Evolutionary conservation across 306 rosid genomes (phyloP).

Genomic region (Sindora glabra): DNA sequence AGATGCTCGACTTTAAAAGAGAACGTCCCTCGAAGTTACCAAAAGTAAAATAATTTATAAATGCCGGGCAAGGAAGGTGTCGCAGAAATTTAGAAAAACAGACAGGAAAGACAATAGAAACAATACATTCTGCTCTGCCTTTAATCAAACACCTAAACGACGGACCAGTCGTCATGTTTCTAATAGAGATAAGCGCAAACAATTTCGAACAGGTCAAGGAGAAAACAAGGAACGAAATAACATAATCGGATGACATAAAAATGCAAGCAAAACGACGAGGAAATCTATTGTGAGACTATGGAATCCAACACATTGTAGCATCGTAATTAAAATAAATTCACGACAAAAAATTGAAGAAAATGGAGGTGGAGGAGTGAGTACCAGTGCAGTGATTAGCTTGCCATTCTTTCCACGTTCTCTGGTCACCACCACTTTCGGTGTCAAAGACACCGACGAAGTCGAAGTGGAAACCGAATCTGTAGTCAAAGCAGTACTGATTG

Average conservation of each 20-base stretch:
- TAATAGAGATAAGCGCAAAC: neutral
- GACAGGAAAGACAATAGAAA: neutral
- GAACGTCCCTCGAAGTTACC: neutral
- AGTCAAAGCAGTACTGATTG: conserved; percentile 19
- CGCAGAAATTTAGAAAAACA: too few relatives aligned
- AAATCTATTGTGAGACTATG: neutral
- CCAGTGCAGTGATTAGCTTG: conserved; percentile 85
- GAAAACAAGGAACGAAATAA: neutral
- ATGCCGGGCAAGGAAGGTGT: neutral
- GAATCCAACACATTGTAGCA: conserved; percentile 9
- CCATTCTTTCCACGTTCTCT: conserved; percentile 96
- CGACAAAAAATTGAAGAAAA: neutral
- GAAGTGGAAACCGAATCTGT: conserved; percentile 19
- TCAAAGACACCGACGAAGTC: conserved; percentile 16
- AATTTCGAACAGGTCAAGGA: neutral
- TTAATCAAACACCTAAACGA: conserved; percentile 35
- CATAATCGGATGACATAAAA: neutral
- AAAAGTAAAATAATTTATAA: neutral
- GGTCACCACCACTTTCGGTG: conserved; percentile 74
- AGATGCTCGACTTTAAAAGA: neutral
- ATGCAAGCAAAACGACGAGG: neutral
- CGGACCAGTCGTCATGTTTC: neutral
- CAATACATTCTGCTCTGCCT: conserved; percentile 16
- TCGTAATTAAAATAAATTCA: too few relatives aligned
- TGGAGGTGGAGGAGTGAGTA: conserved; percentile 7